phyloP scores from a whole-genome alignment of 768 basidiomycete genomes.

The Trametes sanguinea region DNA sequence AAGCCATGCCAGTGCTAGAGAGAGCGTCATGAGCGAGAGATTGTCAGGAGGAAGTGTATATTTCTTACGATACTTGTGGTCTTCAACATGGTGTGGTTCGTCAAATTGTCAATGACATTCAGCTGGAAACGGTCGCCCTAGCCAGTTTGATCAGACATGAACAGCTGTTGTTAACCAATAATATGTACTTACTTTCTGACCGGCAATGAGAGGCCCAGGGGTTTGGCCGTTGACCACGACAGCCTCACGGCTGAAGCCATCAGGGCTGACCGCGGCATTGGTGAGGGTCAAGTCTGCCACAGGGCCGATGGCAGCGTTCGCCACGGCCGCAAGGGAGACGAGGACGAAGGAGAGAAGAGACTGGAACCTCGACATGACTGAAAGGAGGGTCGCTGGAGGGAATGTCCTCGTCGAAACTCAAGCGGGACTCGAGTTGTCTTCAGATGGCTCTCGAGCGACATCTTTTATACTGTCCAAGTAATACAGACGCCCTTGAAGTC shows the following conservation, averaged over 20 bases:
- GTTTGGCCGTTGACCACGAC: slow-evolving; percentile 22
- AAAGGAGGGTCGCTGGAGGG: neutral
- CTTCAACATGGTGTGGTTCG: slow-evolving; percentile 25
- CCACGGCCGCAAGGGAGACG: slow-evolving; percentile 2
- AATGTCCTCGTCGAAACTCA: neutral
- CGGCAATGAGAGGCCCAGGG: slow-evolving; percentile 25
- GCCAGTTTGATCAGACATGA: neutral
- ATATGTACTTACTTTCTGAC: slow-evolving; percentile 18
- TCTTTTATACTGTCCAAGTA: slow-evolving; percentile 9
- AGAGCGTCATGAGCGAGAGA: neutral
- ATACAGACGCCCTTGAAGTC: neutral
- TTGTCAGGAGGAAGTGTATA: neutral
- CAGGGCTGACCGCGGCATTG: slow-evolving; percentile 29
- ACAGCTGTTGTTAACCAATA: neutral
- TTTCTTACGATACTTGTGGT: slow-evolving; percentile 22
- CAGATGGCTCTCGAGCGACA: neutral
- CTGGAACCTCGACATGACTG: slow-evolving; percentile 18
- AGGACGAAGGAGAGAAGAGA: slow-evolving; percentile 15
- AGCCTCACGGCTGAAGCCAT: slow-evolving; percentile 30
- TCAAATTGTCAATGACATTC: slow-evolving; percentile 23
- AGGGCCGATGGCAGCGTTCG: slow-evolving; percentile 19
- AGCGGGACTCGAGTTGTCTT: slow-evolving; percentile 9
- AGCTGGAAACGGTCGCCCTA: slow-evolving; percentile 28
- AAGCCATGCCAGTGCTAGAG: slow-evolving; percentile 48
- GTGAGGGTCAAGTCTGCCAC: slow-evolving; percentile 22